Evolutionary conservation across 225 moss, liverwort and hornwort species (phyloP).

Genomic region (Bryoerythrophyllum caledonicum): DNA sequence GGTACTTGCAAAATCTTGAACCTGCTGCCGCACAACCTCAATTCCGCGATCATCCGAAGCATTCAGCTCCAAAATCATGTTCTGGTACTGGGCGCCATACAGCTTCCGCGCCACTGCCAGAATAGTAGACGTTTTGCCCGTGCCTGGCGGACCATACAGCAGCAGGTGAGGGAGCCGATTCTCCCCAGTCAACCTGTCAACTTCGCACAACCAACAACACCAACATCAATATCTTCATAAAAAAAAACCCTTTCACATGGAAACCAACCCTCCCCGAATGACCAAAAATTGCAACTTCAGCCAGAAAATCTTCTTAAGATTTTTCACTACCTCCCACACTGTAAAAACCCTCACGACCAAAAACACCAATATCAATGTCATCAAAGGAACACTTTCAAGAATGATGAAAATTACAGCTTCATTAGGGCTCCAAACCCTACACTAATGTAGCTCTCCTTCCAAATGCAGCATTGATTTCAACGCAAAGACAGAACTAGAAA

Average conservation of each 20-base stretch:
- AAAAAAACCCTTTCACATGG: neutral
- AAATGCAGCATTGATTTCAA: slow-evolving; percentile 8
- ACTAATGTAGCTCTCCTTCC: neutral
- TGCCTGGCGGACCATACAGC: slow-evolving; percentile 96
- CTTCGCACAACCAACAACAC: slow-evolving; percentile 42
- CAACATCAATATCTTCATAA: neutral
- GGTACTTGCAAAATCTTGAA: slow-evolving; percentile 98
- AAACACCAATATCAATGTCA: slow-evolving; percentile 10
- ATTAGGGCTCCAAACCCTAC: too few relatives aligned
- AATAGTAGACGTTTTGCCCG: slow-evolving; percentile 96
- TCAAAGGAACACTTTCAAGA: too few relatives aligned
- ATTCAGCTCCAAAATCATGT: slow-evolving; percentile 98
- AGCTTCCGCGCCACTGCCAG: slow-evolving; percentile 96
- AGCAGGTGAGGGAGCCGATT: slow-evolving; percentile 89
- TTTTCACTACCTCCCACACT: too few relatives aligned
- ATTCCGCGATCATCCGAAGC: slow-evolving; percentile 99
- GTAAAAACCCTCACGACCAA: neutral
- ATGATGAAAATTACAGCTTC: too few relatives aligned
- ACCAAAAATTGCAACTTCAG: neutral
- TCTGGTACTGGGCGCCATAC: slow-evolving; percentile 90
- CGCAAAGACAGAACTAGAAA: neutral
- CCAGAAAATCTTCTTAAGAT: too few relatives aligned
- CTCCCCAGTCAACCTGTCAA: slow-evolving; percentile 95
- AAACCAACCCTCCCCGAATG: neutral
- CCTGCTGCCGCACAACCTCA: slow-evolving; percentile 95